phyloP scores from a whole-genome alignment of 2,329 filamentous ascomycete species.

The Diaporthe sp. region DNA sequence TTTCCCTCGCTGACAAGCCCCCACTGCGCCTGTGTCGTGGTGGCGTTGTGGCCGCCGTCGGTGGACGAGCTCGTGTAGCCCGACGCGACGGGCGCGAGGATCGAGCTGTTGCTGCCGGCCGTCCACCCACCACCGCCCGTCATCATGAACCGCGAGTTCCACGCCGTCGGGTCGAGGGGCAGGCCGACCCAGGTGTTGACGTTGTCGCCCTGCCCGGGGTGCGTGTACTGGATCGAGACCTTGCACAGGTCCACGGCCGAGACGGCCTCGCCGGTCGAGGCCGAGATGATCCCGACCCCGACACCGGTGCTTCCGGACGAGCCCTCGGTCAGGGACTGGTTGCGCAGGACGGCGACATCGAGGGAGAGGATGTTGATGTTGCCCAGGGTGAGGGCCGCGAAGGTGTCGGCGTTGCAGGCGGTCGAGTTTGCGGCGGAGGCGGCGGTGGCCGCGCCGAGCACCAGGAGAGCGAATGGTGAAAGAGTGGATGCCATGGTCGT shows the following conservation, averaged over 20 bases:
- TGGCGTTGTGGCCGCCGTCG: constrained; percentile 44
- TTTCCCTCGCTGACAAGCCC: constrained; percentile 35
- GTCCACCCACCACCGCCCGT: constrained; percentile 29
- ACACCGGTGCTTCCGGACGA: not conserved
- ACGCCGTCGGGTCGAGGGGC: constrained; percentile 15
- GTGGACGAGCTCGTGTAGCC: constrained; percentile 42
- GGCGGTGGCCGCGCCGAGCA: constrained; percentile 3
- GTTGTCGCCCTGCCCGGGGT: constrained; percentile 28
- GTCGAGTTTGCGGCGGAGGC: not conserved
- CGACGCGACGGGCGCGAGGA: constrained; percentile 10
- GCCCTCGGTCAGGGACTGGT: constrained; percentile 9
- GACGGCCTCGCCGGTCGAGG: constrained; percentile 6
- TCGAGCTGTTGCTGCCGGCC: constrained; percentile 38
- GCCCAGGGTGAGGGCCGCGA: constrained; percentile 16
- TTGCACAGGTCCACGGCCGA: constrained; percentile 30
- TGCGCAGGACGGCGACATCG: constrained; percentile 1
- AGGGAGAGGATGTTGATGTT: constrained; percentile 30
- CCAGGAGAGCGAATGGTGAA: not conserved
- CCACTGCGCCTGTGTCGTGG: constrained; percentile 33
- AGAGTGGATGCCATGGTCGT: constrained; percentile 25
- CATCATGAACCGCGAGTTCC: constrained; percentile 34
- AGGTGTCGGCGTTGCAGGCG: constrained; percentile 23
- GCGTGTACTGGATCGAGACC: constrained; percentile 34
- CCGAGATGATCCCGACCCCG: constrained; percentile 3
- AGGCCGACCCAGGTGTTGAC: constrained; percentile 33